Evolutionary conservation across 1,284 basidiomycete species (phyloP).

Genomic region (Cutaneotrichosporon spelunceum): DNA sequence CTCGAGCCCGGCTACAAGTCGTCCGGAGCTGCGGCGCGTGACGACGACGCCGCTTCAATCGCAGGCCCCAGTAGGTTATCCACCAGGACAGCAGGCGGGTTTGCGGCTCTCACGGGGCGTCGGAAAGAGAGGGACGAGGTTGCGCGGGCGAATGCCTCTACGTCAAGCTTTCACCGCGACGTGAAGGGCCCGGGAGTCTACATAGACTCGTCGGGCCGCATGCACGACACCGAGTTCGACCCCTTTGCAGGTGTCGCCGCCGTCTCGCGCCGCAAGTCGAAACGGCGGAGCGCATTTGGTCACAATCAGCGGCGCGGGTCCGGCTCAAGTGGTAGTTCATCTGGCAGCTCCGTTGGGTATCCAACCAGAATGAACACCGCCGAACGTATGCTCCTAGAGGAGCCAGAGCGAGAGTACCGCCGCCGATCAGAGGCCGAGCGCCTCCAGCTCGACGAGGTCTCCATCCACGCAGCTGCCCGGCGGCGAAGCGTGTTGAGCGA

Average conservation of each 20-base stretch:
- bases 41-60: conserved; percentile 29
- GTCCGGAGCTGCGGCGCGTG: conserved; percentile 18
- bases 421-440: conserved; percentile 40
- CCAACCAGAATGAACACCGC: background rate
- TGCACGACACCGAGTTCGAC: conserved; percentile 52
- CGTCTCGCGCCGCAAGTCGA: conserved; percentile 41
- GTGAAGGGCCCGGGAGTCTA: conserved; percentile 35
- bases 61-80: conserved; percentile 35
- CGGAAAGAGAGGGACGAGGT: conserved; percentile 22
- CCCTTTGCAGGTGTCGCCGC: conserved; percentile 48
- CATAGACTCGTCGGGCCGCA: conserved; percentile 43
- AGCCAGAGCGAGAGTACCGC: conserved; percentile 40
- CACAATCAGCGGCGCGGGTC: conserved; percentile 31
- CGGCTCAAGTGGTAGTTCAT: conserved; percentile 15
- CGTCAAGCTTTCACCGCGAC: conserved; percentile 13
- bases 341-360: conserved; percentile 13
- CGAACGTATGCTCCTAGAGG: conserved; percentile 15
- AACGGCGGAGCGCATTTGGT: conserved; percentile 45
- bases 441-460: conserved; percentile 43
- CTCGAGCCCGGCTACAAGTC: conserved; percentile 43
- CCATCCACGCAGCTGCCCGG: conserved; percentile 39
- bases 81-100: conserved; percentile 35
- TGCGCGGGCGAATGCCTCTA: conserved; percentile 16
- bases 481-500: conserved; percentile 42
- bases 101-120: conserved; percentile 23